Base-by-base conservation (phyloP, 2,329 filamentous ascomycete genomes). In the Hypoxylon sp. region DNA sequence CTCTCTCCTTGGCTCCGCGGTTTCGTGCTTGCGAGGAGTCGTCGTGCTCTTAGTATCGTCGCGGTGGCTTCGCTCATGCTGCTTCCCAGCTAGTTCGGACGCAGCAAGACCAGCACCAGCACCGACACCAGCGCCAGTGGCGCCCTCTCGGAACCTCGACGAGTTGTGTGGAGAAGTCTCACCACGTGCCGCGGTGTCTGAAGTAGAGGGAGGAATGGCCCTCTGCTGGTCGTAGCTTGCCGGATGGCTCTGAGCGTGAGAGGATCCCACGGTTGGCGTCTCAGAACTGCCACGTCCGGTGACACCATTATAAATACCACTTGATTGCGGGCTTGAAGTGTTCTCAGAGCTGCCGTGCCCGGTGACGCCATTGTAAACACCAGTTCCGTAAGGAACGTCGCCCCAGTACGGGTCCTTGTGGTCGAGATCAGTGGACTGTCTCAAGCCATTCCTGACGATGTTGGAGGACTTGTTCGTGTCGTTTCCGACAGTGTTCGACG, bases 401-500 rank as follows among this genome's bases (percentile, higher is more conserved):
- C 68, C 69, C 68, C 68, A 70, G 45, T 72, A 71, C 1, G 69
- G 62, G 8, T 70, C 66, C 1, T 58, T 23, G 33, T 65, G 48
- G 1, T 55, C 45, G n/a, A 62, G 24, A 5, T 51, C 43, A 7
- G 45, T 58, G 1, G 64, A 55, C 35, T 60, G 55, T 6, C 46
- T 63, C 1, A 52, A 23, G 10, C 60, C 60, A 13, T 54, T 63
- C 20, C 62, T 62, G 3, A 62, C 55, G 3, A 48, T 50, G 48
- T 66, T 65, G 11, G 53, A 13, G 52, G 18, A 3, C 40, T 26
- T 13, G 9, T 23, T 17, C 26, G 31, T 23, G 3, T 26, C 29
- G 7, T 18, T 5, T 4, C 47, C 38, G 9, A 9, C 35, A 24
- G 20, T 41, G 9, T 41, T 41, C 7, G 54, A 41, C 17, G 54